Base-by-base conservation (phyloP, 2,329 filamentous ascomycete species). In the Diaporthe humulicola region DNA sequence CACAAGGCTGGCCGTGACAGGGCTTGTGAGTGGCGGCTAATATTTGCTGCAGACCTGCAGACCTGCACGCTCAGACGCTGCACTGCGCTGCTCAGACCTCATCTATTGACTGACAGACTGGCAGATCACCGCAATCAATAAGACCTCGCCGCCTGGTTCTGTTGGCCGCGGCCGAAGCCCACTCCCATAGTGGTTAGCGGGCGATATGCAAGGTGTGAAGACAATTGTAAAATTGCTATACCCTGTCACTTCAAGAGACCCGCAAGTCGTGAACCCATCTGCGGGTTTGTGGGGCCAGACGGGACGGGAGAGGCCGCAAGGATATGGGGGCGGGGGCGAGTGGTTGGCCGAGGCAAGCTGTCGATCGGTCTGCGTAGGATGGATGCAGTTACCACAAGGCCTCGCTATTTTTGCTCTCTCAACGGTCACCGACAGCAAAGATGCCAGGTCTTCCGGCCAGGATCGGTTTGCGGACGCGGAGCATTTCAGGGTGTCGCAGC, bases 11-110 rank as follows among this genome's bases (percentile, higher is more conserved):
- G 28, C 30, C 7, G 14, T 52, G 61, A 40, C 45, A 33, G 45
- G 64, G 64, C 64, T n/a, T 69, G 64, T 69, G n/a, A 69, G 33
- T 69, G 64, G 64, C 64, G 48, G 64, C 33, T 69, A 33, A 69
- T 69, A 40, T 30, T 28, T 54, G 64, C 64, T 69, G 48, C 45
- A 54, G 28, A 45, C 17, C 15, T 64, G 60, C 60, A 48, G n/a
- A 22, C 48, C 14, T 69, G 64, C 64, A 69, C 40, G 48, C 45
- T 54, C 64, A 40, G 64, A 54, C 48, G 30, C 64, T 50, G 61
- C 60, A 48, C 40, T 52, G 45, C 14, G 45, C 45, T 54, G 64
- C 64, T 54, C 48, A 50, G 33, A 28, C 64, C 52, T 25, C 2
- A 48, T 40, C 48, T 54, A 54, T 66, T 50, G 61, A 25, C 28